These are phyloP conservation scores for Synchytrium microbalum DNA, from an alignment of 371 early-diverging fungal species.

Conservation along the genomic window DNA sequence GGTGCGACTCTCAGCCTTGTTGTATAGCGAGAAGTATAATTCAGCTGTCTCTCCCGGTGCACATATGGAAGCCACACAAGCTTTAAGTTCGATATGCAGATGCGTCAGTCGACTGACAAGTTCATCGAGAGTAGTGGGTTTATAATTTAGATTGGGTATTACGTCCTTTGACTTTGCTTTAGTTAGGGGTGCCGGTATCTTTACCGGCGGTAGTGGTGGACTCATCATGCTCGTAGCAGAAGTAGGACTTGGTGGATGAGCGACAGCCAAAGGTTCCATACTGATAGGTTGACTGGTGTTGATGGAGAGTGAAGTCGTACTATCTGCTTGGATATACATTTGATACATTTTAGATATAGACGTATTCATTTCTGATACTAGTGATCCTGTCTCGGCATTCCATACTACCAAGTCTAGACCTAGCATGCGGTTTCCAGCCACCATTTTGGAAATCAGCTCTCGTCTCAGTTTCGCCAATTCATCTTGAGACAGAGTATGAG, in stretches of 20 bases:
- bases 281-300: no score
- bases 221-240: no score
- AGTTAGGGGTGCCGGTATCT: no score
- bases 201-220: no score
- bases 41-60: conserved; percentile 41
- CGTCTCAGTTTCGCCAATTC: conserved; percentile 48
- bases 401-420: conserved; percentile 52
- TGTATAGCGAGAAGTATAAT: conserved; percentile 58
- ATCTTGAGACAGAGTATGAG: conserved; percentile 55
- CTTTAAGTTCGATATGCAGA: conserved; percentile 49
- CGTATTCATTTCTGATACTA: conserved; percentile 48
- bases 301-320: no score
- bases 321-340: conserved; percentile 40
- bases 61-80: conserved; percentile 52
- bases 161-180: no score
- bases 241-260: no score
- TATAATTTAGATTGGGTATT: no score
- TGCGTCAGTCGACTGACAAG: conserved; percentile 7
- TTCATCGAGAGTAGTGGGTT: no score
- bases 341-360: conserved; percentile 50
- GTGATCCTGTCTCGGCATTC: conserved; percentile 53
- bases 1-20: conserved; percentile 36
- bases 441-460: conserved; percentile 51
- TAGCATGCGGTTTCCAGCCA: conserved; percentile 48
- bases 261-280: no score